Conservation (phyloP, 2,329 filamentous ascomycete genomes). For the Trichophyton benhamiae region DNA sequence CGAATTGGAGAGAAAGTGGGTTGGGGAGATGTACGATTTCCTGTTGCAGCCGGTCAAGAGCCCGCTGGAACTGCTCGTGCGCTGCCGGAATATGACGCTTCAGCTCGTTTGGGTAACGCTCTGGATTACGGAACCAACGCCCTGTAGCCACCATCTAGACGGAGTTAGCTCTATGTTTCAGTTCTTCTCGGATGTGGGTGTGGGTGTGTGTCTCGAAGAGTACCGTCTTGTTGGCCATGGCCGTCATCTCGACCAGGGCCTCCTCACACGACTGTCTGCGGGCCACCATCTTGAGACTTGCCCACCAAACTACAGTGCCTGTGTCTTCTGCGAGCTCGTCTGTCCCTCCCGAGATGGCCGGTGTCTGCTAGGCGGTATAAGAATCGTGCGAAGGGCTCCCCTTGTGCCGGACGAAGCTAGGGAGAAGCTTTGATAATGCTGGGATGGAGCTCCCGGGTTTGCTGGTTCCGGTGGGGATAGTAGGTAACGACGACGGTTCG, state of each 20-base stretch:
- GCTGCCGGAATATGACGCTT: constrained; percentile 28
- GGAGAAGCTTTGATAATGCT: background rate
- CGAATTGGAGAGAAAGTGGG: background rate
- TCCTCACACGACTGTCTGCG: constrained; percentile 13
- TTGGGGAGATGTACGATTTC: constrained; percentile 27
- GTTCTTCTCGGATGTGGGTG: background rate
- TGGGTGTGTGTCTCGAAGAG: background rate
- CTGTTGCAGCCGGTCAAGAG: constrained; percentile 30
- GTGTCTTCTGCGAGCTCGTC: background rate
- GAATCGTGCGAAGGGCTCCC: background rate
- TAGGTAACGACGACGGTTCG: background rate
- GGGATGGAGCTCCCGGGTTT: background rate
- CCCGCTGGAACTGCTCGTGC: constrained; percentile 29
- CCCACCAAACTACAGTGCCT: background rate
- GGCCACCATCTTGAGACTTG: background rate
- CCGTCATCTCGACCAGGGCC: constrained; percentile 26
- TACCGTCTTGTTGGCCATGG: constrained; percentile 29
- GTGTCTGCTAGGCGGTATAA: background rate
- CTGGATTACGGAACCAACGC: constrained; percentile 29
- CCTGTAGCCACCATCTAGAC: constrained; percentile 31
- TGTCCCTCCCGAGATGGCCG: background rate
- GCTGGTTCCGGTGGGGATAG: background rate
- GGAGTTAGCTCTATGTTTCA: background rate
- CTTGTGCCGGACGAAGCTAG: background rate
- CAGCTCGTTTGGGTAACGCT: constrained; percentile 24